Evolutionary conservation across 176 grass and related monocot genomes (phyloP).

Genomic region (Zea luxurians): DNA sequence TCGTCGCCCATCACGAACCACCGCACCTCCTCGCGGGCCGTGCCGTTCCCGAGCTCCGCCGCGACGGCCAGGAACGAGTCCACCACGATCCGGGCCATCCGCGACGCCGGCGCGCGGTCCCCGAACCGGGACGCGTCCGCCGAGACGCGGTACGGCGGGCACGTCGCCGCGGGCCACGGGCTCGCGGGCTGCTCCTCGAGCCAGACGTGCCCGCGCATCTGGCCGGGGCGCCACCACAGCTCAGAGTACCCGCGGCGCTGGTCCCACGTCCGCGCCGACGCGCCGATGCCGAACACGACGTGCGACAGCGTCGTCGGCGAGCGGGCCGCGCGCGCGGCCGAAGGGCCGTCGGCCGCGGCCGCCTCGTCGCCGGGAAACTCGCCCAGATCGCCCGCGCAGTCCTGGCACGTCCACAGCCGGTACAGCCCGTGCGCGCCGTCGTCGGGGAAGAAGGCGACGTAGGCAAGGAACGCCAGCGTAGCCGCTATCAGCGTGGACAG

Average conservation of each 20-base stretch:
- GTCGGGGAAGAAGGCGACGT: constrained; percentile 51
- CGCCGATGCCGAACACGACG: constrained; percentile 87
- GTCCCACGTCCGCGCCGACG: constrained; percentile 64
- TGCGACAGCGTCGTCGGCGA: constrained; percentile 63
- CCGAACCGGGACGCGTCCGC: constrained; percentile 73
- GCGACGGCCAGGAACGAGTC: constrained; percentile 57
- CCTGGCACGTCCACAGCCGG: constrained; percentile 45
- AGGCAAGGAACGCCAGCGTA: constrained; percentile 61
- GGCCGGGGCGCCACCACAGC: constrained; percentile 72
- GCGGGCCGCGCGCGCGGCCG: background rate
- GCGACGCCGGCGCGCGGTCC: constrained; percentile 61
- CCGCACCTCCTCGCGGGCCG: constrained; percentile 30
- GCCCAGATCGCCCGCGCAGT: constrained; percentile 15
- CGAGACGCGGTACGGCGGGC: constrained; percentile 76
- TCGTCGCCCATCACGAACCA: constrained; percentile 99
- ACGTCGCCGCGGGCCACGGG: constrained; percentile 50
- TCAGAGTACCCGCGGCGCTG: constrained; percentile 64
- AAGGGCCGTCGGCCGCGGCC: constrained; percentile 1
- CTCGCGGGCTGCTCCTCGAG: constrained; percentile 61
- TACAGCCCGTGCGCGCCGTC: constrained; percentile 46
- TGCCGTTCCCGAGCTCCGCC: constrained; percentile 34
- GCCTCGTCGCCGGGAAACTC: constrained; percentile 8
- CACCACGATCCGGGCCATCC: constrained; percentile 78
- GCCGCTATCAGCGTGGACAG: constrained; percentile 50
- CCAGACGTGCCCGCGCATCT: constrained; percentile 83